These are phyloP conservation scores for Aspergillus arachidicola DNA, from an alignment of 2,329 filamentous ascomycete species.

Conservation along the genomic window DNA sequence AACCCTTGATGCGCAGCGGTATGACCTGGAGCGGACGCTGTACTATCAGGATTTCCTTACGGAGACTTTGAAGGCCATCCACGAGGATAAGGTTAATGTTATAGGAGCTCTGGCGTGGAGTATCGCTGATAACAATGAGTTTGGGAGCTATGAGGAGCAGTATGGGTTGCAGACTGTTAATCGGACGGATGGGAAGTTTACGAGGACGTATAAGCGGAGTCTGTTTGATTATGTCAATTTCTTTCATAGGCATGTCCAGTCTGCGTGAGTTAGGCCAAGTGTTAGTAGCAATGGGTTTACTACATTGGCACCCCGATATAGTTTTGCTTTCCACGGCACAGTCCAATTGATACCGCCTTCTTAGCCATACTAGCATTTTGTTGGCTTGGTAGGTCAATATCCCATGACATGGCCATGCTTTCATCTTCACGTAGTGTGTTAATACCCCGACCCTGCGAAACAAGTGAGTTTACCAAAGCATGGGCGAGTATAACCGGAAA, in stretches of 20 bases:
- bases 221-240: conserved; percentile 63
- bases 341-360: not conserved
- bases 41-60: conserved; percentile 60
- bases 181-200: conserved; percentile 48
- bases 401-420: not conserved
- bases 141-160: conserved; percentile 52
- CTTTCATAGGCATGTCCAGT: conserved; percentile 6
- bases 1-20: conserved; percentile 53
- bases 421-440: not conserved
- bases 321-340: not conserved
- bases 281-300: not conserved
- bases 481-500: not conserved
- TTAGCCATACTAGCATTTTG: not conserved
- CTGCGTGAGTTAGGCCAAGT: not conserved
- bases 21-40: conserved; percentile 55
- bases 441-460: not conserved
- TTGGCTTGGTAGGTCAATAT: not conserved
- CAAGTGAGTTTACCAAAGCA: not conserved
- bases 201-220: conserved; percentile 58
- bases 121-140: conserved; percentile 59
- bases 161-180: conserved; percentile 63
- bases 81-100: conserved; percentile 59
- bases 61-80: conserved; percentile 59
- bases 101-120: conserved; percentile 59
- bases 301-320: too few relatives aligned